Percentiles rank a stretch among this genome's conserved stretches.
phyloP scores from a whole-genome alignment of 164 flowering plant species.

The Aristolochia californica region DNA sequence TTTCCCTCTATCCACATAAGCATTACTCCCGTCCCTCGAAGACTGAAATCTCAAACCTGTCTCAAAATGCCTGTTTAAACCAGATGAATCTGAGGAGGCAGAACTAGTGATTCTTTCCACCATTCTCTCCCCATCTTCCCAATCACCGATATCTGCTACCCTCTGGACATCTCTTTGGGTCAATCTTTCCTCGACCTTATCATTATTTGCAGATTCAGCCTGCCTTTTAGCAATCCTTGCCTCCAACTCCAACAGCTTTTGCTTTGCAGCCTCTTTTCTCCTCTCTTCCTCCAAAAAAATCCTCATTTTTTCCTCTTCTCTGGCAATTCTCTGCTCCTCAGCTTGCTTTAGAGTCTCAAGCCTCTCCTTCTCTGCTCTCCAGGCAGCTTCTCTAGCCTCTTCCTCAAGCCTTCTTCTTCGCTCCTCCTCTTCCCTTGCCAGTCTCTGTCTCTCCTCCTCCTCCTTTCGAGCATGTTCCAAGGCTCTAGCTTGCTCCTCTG shows the following conservation, averaged over 20 bases:
- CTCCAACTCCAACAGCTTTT: constrained; percentile 87
- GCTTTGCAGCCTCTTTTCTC: constrained; percentile 90
- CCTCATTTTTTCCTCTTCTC: constrained; percentile 83
- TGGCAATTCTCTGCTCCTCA: constrained; percentile 72
- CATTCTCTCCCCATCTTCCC: constrained; percentile 93
- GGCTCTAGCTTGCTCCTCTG: constrained; percentile 85
- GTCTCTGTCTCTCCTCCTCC: constrained; percentile 72
- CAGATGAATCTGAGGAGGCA: constrained; percentile 62
- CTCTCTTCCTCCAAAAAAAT: constrained; percentile 81
- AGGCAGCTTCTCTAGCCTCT: constrained; percentile 84
- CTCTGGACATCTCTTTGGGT: constrained; percentile 30
- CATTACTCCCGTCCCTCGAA: constrained; percentile 37
- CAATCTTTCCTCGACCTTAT: constrained; percentile 30
- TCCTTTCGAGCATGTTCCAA: constrained; percentile 75
- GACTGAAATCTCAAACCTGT: constrained; percentile 33
- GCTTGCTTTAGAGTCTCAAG: constrained; percentile 50
- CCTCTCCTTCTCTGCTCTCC: constrained; percentile 87
- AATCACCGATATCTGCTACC: constrained; percentile 43
- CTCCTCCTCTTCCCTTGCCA: constrained; percentile 76
- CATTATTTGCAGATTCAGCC: constrained; percentile 34
- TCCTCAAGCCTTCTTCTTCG: constrained; percentile 63
- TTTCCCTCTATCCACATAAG: constrained; percentile 43
- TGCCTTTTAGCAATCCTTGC: constrained; percentile 76
- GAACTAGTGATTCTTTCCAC: constrained; percentile 74
- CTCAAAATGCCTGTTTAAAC: constrained; percentile 41